Base-by-base conservation (phyloP, 2,329 filamentous ascomycete species). In the Metarhizium album region DNA sequence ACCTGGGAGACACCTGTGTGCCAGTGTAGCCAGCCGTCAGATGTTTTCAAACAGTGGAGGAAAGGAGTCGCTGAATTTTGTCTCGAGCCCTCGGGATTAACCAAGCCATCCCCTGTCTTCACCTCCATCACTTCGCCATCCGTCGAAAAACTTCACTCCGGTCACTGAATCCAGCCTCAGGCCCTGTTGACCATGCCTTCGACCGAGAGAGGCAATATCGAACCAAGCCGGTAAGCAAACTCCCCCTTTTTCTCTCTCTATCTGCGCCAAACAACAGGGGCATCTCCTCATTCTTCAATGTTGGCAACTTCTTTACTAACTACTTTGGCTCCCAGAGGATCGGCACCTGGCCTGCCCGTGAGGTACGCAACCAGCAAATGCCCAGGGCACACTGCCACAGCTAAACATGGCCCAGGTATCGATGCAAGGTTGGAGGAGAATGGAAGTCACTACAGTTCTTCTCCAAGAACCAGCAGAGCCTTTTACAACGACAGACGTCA, bases 371-470 rank as follows among this genome's bases (percentile, higher is more conserved):
- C 16, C 37, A 20, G 5, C n/a, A 18, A 1, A 40, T 40, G 16
- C 14, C 16, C n/a, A 40, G 3, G n/a, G 20, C 37, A 40, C 33
- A 40, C 6, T 18, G 18, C n/a, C 37, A 40, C 6, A 20, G 37
- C 18, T 18, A 20, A 40, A 16, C 8, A 20, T 20, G 6, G 11
- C 11, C 52, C 42, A 68, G 66, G 33, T 67, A 60, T 47, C 60
- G 63, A 20, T 70, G 68, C 59, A 61, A 64, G 29, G 54, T 62
- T 18, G 68, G 68, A 3, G 58, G 60, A n/a, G 67, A 70, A 50
- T 70, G 62, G 65, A 66, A 65, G 46, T 48, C 59, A 0, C 48
- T 64, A 2, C 46, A 54, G 3, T 54, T 53, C 3, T 71, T 70
- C 51, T 69, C 66, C 4, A 58, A 57, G 5, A 62, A 52, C 3